A percentile compares a stretch with the other conserved stretches of the same genome.
Conservation (phyloP, 441 rosid species). For the Lepidium campestre region DNA sequence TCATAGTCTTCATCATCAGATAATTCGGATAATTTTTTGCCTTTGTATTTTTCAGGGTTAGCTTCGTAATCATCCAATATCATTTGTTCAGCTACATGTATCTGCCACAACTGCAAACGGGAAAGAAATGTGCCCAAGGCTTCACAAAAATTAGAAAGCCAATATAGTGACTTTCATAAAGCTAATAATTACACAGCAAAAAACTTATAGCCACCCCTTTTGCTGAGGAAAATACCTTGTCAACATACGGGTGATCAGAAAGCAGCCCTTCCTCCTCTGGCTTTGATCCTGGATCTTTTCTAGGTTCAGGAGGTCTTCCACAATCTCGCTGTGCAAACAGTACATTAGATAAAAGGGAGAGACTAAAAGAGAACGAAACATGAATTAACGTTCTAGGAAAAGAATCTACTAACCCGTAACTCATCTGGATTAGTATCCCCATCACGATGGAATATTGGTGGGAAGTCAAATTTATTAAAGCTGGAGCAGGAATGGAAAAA, state of each 20-base stretch:
- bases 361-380: neutral
- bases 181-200: neutral
- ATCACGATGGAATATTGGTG: constrained; percentile 87
- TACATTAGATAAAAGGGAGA: constrained; percentile 3
- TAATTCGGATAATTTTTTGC: constrained; percentile 67
- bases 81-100: constrained; percentile 93
- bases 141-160: neutral
- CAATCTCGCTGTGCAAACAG: constrained; percentile 61
- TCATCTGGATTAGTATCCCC: constrained; percentile 79
- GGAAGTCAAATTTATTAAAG: constrained; percentile 84
- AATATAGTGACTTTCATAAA: neutral
- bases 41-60: constrained; percentile 83
- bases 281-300: constrained; percentile 62
- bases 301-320: constrained; percentile 90
- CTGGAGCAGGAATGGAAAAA: constrained; percentile 39
- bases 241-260: constrained; percentile 90
- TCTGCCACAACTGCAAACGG: constrained; percentile 84
- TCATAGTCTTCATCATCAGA: constrained; percentile 72
- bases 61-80: constrained; percentile 79
- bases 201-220: neutral
- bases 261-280: constrained; percentile 82
- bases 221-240: constrained; percentile 43
- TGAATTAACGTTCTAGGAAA: constrained; percentile 1
- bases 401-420: constrained; percentile 52
- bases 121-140: constrained; percentile 6